Evolutionary conservation across 1,284 basidiomycete species (phyloP).

Genomic region (Trametes polyzona): DNA sequence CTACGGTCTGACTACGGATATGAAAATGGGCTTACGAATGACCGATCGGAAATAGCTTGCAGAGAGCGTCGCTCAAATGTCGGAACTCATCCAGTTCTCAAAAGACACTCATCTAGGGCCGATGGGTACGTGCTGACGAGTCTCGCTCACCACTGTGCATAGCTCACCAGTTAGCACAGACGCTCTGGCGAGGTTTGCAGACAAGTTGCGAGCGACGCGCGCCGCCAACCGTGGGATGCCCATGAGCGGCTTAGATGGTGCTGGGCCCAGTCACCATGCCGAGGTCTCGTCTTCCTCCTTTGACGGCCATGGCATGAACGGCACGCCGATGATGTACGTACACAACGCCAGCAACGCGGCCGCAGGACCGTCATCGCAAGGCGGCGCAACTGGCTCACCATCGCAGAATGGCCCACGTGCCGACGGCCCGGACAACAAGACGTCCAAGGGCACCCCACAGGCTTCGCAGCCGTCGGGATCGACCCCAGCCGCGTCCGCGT

Average conservation of each 20-base stretch:
- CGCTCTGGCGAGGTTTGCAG: conserved; percentile 48
- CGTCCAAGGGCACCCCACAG: conserved; percentile 53
- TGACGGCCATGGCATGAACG: conserved; percentile 17
- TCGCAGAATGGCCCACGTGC: conserved; percentile 51
- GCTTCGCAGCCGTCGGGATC: conserved; percentile 43
- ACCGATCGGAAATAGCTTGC: conserved; percentile 52
- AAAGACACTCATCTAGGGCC: conserved; percentile 58
- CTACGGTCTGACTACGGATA: not conserved
- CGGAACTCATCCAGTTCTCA: conserved; percentile 72
- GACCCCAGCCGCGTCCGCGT: conserved; percentile 41
- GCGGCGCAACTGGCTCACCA: conserved; percentile 36
- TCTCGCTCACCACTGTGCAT: not conserved
- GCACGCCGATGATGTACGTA: conserved; percentile 3
- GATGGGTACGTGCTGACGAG: conserved; percentile 50
- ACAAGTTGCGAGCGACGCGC: conserved; percentile 46
- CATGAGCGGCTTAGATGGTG: not conserved
- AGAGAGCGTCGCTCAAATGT: conserved; percentile 77
- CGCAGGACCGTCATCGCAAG: conserved; percentile 23
- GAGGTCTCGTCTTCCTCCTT: conserved; percentile 8
- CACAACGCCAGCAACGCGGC: conserved; percentile 10
- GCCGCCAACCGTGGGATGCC: conserved; percentile 5
- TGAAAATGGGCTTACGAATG: not conserved
- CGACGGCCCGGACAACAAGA: conserved; percentile 55
- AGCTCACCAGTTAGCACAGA: conserved; percentile 34
- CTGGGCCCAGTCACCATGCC: not conserved